Evolutionary conservation across 768 basidiomycete species (phyloP).

Genomic region (Boletus reticulatus): DNA sequence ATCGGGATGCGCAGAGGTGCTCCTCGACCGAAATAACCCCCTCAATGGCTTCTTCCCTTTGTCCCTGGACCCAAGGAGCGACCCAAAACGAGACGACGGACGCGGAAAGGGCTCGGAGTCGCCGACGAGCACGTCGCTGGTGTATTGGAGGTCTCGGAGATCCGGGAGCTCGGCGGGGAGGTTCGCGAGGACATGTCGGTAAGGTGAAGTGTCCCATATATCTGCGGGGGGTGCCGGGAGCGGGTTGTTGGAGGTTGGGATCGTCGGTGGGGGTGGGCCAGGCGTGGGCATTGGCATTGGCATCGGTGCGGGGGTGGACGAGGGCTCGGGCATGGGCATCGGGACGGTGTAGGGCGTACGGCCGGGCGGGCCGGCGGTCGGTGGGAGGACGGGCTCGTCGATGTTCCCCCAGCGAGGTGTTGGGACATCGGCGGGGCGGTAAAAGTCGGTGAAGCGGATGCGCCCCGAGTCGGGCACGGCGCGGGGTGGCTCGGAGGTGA

Average conservation of each 20-base stretch:
- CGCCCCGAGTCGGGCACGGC: conserved; percentile 13
- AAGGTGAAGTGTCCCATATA: conserved; percentile 56
- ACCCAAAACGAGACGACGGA: conserved; percentile 19
- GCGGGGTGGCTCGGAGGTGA: conserved; percentile 7
- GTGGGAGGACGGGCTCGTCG: conserved; percentile 7
- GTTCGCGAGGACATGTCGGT: conserved; percentile 47
- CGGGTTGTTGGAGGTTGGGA: conserved; percentile 41
- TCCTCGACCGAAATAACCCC: conserved; percentile 49
- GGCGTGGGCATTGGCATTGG: conserved; percentile 5
- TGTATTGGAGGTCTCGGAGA: conserved; percentile 11
- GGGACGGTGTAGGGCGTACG: conserved; percentile 10
- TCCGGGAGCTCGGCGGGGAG: conserved; percentile 44
- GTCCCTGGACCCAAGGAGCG: conserved; percentile 28
- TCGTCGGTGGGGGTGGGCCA: background rate
- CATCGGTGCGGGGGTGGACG: background rate
- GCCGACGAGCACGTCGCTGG: background rate
- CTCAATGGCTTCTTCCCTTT: conserved; percentile 36
- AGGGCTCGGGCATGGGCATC: conserved; percentile 4
- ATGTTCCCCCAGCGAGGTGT: background rate
- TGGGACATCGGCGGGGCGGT: conserved; percentile 16
- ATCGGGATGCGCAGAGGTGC: conserved; percentile 21
- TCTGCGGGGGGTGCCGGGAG: conserved; percentile 63
- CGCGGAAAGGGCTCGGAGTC: conserved; percentile 16
- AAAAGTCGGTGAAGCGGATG: conserved; percentile 29
- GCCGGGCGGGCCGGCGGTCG: conserved; percentile 1